phyloP scores from a whole-genome alignment of 768 basidiomycete genomes.

The Crepidotus variabilis region DNA sequence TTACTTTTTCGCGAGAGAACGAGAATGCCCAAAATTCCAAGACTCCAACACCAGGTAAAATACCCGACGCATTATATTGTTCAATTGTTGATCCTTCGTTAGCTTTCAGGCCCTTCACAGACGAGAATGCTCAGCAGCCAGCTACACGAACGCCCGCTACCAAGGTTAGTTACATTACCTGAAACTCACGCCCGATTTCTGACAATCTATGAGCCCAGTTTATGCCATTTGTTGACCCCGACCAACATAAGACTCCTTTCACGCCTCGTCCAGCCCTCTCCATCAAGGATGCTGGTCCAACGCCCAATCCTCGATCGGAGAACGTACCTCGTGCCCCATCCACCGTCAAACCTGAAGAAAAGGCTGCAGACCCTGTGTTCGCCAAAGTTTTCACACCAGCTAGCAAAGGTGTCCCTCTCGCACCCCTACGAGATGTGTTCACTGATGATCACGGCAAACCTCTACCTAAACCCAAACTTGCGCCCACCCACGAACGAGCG shows the following conservation, averaged over 20 bases:
- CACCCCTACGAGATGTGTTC: slow-evolving; percentile 40
- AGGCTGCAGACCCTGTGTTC: slow-evolving; percentile 40
- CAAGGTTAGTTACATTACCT: slow-evolving; percentile 30
- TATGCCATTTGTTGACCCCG: slow-evolving; percentile 59
- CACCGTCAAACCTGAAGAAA: slow-evolving; percentile 30
- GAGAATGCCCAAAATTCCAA: slow-evolving; percentile 34
- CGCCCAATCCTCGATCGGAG: slow-evolving; percentile 25
- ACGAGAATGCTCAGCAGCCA: slow-evolving; percentile 45
- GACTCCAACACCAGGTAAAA: slow-evolving; percentile 32
- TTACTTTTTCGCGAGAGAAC: slow-evolving; percentile 37
- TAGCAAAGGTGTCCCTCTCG: slow-evolving; percentile 32
- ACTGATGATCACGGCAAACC: slow-evolving; percentile 43
- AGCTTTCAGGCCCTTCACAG: slow-evolving; percentile 70
- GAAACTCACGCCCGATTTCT: slow-evolving; percentile 40
- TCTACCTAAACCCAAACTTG: slow-evolving; percentile 28
- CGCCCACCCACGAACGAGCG: slow-evolving; percentile 35
- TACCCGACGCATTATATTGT: slow-evolving; percentile 1
- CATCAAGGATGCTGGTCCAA: slow-evolving; percentile 42
- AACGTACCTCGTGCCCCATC: slow-evolving; percentile 23
- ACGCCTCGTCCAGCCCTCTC: slow-evolving; percentile 43
- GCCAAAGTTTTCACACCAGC: slow-evolving; percentile 67
- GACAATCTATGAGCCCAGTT: slow-evolving; percentile 38
- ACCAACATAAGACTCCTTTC: slow-evolving; percentile 38
- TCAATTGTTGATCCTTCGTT: slow-evolving; percentile 11
- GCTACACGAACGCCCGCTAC: slow-evolving; percentile 41